Evolutionary conservation across 1,139 yeast species (phyloP).

Genomic region (Debaryomyces robertsiae): DNA sequence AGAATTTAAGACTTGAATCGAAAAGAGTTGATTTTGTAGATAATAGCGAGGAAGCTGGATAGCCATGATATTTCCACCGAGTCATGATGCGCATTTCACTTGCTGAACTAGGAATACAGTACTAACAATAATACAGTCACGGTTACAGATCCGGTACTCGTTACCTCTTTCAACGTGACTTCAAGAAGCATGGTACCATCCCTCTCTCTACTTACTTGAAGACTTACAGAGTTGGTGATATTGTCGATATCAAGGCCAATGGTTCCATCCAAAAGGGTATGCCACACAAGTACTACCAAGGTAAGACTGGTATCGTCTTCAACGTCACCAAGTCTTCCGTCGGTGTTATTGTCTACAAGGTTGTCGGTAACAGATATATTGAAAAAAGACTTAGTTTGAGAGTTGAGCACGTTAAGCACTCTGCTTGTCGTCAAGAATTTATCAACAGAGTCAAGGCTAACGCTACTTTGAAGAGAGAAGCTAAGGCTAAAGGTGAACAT

Average conservation of each 20-base stretch:
- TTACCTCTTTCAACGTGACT: slow-evolving; percentile 99
- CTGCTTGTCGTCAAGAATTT: slow-evolving; percentile 99
- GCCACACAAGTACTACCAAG: slow-evolving; percentile 99
- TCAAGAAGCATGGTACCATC: slow-evolving; percentile 95
- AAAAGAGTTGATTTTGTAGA: too few relatives aligned
- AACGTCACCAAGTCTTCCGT: slow-evolving; percentile 98
- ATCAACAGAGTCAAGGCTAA: slow-evolving; percentile 96
- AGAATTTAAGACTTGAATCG: too few relatives aligned
- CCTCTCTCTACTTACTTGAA: slow-evolving; percentile 96
- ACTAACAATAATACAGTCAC: slow-evolving; percentile 45
- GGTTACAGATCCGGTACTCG: slow-evolving; percentile 99
- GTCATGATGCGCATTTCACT: slow-evolving; percentile 1
- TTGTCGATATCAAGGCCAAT: slow-evolving; percentile 98
- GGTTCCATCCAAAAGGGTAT: slow-evolving; percentile 99
- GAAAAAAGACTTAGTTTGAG: slow-evolving; percentile 99
- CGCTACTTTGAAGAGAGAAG: slow-evolving; percentile 92
- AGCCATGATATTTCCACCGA: too few relatives aligned
- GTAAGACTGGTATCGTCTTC: slow-evolving; percentile 99
- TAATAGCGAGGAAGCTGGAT: too few relatives aligned
- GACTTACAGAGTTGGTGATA: slow-evolving; percentile 98
- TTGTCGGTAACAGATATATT: slow-evolving; percentile 98
- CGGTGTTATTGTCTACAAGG: slow-evolving; percentile 97
- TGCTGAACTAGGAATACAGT: background rate
- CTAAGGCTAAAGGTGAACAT: slow-evolving; percentile 91
- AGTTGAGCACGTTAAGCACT: slow-evolving; percentile 98